Base-by-base conservation (phyloP, 495 filamentous ascomycete genomes). In the Penicillium diatomitis region DNA sequence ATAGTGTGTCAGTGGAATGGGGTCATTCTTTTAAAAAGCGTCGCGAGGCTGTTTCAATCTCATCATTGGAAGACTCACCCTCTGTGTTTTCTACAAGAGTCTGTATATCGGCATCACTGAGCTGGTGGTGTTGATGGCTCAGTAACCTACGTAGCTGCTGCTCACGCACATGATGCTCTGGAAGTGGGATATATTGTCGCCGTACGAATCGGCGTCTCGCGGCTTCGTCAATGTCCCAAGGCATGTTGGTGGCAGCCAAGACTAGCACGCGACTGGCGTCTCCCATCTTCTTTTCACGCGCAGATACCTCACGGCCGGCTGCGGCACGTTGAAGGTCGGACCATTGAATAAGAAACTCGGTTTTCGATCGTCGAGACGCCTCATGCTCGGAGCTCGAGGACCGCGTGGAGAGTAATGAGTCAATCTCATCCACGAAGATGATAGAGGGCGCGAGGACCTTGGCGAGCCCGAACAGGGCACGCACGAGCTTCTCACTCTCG, bases 361-460 rank as follows among this genome's bases (percentile, higher is more conserved):
- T 99, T 68, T 99, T 97, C 56, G 96, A 95, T 29, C 94, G 78
- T 36, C 91, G 77, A 6, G 90, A 95, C 4, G 94, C 86, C 67
- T 99, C 92, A 60, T 97, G 85, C 57, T 99, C 92, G 5, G 88
- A 83, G 3, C 78, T 81, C 0, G 88, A 88, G 6, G 83, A 85
- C 27, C 92, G 80, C 3, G 90, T 79, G 0, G 88, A 94, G 1
- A 99, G 75, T 4, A 99, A 69, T 1, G 92, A 96, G 64, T 99
- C 92, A 57, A 99, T 99, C 63, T 99, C 92, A 58, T 99, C 92
- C 5, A 99, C 90, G 54, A 99, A 99, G 55, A 99, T 99, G 65
- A 99, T 97, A 49, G 85, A 89, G 0, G 92, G 92, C 0, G 92
- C 91, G 30, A 97, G 79, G 11, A 82, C 77, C 60, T 95, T 96